Evolutionary conservation across 1,284 basidiomycete species (phyloP), one percentile per base, ranked within the genome.

Genomic region (Phaffia rhodozyma): DNA sequence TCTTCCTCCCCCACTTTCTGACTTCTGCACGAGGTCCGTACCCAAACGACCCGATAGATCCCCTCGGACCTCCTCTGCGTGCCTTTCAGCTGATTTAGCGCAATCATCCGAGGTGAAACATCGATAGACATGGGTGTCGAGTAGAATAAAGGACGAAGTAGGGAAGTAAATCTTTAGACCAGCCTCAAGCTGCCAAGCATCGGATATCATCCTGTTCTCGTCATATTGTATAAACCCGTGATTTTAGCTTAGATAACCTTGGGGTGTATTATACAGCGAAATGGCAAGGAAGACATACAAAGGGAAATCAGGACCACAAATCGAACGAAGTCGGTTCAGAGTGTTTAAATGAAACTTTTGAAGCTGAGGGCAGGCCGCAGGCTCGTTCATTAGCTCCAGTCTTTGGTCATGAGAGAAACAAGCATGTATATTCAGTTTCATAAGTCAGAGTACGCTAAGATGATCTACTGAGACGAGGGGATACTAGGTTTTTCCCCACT

Each of bases 41-140:
- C 55, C 29, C 58, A 13, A 69, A 67, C 58, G 67, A 2, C 57
- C 54, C n/a, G 60, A 58, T 48, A 71, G 72, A 11, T 68, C 62
- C 27, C 50, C 57, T n/a, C 55, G 54, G 18, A 76, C 66, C 51
- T 72, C 69, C 16, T 69, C 66, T 5, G 83, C 79, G 71, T 89
- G 87, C 59, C 83, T 79, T 13, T 79, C 74, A 0, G 82, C 86
- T 1, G 81, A 74, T 5, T 81, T 83, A 0, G 71, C 68, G 34
- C 78, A 82, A 73, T 92, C 90, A 5, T 78, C 75, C 7, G 69
- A 13, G 69, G 70, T 25, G 62, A 74, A 75, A 74, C 87, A 91
- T 47, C 90, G 82, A 72, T 92, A 93, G 25, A 92, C 80, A 72
- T 92, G 90, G 70, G 91, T 86, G 75, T 93, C 90, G 34, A 89